Evolutionary conservation across 805 yeast genomes (phyloP).

Genomic region (Candida ovalis): DNA sequence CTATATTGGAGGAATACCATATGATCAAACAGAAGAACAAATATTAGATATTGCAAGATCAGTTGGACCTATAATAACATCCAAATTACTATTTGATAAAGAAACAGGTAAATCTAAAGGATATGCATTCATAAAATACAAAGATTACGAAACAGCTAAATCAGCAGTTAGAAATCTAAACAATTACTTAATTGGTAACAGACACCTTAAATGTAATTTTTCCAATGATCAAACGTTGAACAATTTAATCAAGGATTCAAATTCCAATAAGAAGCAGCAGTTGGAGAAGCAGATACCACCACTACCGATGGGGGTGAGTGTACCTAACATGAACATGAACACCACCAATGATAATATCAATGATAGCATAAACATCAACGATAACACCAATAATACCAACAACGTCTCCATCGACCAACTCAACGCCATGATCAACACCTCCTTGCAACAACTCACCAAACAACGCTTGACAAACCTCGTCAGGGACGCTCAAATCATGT

Average conservation of each 20-base stretch:
- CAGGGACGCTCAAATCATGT: constrained; percentile 57
- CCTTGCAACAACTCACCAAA: constrained; percentile 45
- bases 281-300: constrained; percentile 38
- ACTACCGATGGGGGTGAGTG: constrained; percentile 51
- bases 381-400: no score
- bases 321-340: constrained; percentile 29
- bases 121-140: constrained; percentile 80
- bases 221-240: constrained; percentile 46
- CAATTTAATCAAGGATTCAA: constrained; percentile 14
- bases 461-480: constrained; percentile 45
- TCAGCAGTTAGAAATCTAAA: constrained; percentile 88
- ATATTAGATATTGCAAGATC: constrained; percentile 76
- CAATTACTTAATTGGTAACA: constrained; percentile 68
- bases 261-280: constrained; percentile 15
- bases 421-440: constrained; percentile 41
- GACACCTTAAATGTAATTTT: constrained; percentile 72
- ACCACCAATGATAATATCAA: no score
- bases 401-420: constrained; percentile 29
- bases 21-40: constrained; percentile 91
- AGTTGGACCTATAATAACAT: constrained; percentile 80
- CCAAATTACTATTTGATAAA: constrained; percentile 79
- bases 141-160: constrained; percentile 80
- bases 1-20: constrained; percentile 85
- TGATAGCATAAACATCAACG: no score
- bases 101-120: constrained; percentile 90